Percentiles rank a stretch among this genome's conserved stretches.
phyloP scores from a whole-genome alignment of 257 asterid species.

The Solanum piurae region DNA sequence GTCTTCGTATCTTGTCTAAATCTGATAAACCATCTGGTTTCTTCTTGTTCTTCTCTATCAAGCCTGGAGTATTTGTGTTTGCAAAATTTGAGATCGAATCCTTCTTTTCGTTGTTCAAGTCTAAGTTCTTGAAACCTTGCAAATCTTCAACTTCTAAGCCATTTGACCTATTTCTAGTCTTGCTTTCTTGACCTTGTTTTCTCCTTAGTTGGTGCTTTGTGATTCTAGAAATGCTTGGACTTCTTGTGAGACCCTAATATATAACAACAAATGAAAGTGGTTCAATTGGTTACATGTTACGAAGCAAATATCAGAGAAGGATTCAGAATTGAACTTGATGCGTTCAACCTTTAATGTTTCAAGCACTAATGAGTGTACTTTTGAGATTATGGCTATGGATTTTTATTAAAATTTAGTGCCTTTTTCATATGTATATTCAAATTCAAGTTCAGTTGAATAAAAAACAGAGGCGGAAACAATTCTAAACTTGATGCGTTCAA shows the following conservation, averaged over 20 bases:
- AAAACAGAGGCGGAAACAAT: background rate
- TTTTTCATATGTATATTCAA: too few relatives aligned
- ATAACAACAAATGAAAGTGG: background rate
- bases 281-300: background rate
- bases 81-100: constrained; percentile 1
- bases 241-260: constrained; percentile 24
- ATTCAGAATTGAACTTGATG: background rate
- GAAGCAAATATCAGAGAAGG: background rate
- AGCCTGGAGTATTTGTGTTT: constrained; percentile 3
- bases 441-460: background rate
- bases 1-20: constrained; percentile 2
- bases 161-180: constrained; percentile 16
- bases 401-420: background rate
- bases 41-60: constrained; percentile 7
- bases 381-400: background rate
- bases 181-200: constrained; percentile 22
- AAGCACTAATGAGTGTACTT: background rate
- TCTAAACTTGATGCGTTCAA: background rate
- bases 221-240: constrained; percentile 23
- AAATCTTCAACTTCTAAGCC: constrained; percentile 24
- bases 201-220: constrained; percentile 22
- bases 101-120: constrained; percentile 15
- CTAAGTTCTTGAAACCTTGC: constrained; percentile 32
- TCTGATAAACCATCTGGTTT: constrained; percentile 8
- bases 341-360: background rate